Conservation (phyloP, 331 rosid genomes). For the Stylosanthes scabra region DNA sequence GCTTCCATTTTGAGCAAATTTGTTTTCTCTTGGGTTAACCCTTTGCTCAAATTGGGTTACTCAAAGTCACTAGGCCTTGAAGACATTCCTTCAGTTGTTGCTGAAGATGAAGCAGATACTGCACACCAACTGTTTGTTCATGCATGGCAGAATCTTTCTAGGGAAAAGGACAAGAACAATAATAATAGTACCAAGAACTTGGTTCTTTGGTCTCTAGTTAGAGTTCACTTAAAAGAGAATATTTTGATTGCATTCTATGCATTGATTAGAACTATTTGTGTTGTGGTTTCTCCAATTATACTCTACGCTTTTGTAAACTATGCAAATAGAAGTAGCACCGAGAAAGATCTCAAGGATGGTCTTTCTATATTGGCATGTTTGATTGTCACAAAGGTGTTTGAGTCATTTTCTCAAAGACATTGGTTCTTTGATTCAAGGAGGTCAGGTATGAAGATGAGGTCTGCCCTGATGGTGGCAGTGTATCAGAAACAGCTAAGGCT, state of each 20-base stretch:
- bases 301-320: conserved; percentile 76
- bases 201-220: conserved; percentile 55
- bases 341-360: conserved; percentile 50
- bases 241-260: conserved; percentile 57
- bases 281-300: conserved; percentile 64
- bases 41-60: conserved; percentile 68
- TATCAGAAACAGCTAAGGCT: conserved; percentile 70
- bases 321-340: conserved; percentile 44
- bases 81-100: conserved; percentile 68
- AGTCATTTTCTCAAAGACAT: conserved; percentile 66
- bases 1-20: conserved; percentile 58
- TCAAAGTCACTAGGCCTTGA: conserved; percentile 62
- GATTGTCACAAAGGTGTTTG: conserved; percentile 53
- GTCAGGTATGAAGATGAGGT: conserved; percentile 78
- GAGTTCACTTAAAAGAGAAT: conserved; percentile 62
- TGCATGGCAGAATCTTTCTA: conserved; percentile 55
- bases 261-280: conserved; percentile 55
- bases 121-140: conserved; percentile 58
- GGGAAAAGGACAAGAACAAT: conserved; percentile 43
- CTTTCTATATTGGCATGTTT: conserved; percentile 59
- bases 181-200: conserved; percentile 48
- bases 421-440: conserved; percentile 64
- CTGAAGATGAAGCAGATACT: conserved; percentile 67
- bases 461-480: conserved; percentile 83
- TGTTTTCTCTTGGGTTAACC: conserved; percentile 73